These are phyloP conservation scores for Melampsora occidentalis DNA, from an alignment of 1,284 basidiomycete genomes.

Conservation along the genomic window DNA sequence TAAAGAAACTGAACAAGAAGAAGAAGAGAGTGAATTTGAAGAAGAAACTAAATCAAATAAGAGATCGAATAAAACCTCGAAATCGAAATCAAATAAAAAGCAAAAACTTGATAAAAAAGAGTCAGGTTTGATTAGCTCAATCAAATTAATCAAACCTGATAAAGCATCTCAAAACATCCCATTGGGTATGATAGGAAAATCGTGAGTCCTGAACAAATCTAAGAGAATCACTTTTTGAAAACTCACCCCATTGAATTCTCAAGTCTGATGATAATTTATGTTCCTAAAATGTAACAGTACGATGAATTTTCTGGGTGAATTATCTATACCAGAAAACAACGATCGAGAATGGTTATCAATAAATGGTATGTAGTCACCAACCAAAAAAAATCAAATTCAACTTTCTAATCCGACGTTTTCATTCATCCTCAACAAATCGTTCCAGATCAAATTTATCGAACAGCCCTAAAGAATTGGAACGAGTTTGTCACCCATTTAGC, in stretches of 20 bases:
- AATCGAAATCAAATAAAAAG: constrained; percentile 24
- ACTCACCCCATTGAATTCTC: constrained; percentile 9
- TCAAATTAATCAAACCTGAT: constrained; percentile 29
- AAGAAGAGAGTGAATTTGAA: constrained; percentile 24
- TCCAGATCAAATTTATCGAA: constrained; percentile 47
- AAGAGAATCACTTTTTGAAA: background rate
- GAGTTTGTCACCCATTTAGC: constrained; percentile 50
- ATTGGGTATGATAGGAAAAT: constrained; percentile 24
- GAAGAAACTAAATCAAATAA: constrained; percentile 25
- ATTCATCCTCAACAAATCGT: background rate
- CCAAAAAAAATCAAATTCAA: background rate
- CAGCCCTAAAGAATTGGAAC: constrained; percentile 50
- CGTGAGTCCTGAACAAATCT: constrained; percentile 22
- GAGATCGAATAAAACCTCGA: constrained; percentile 26
- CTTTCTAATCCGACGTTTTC: background rate
- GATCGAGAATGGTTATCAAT: constrained; percentile 51
- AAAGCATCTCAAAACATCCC: constrained; percentile 36
- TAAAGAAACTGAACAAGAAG: constrained; percentile 8
- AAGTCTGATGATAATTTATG: constrained; percentile 41
- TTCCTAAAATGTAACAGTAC: constrained; percentile 49
- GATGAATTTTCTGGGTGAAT: constrained; percentile 49
- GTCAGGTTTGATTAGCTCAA: constrained; percentile 44
- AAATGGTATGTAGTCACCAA: constrained; percentile 47
- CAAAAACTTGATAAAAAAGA: constrained; percentile 43
- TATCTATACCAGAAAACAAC: constrained; percentile 49